Evolutionary conservation across 208 protist genomes (phyloP).

Genomic region (Crithidia acanthocephali): DNA sequence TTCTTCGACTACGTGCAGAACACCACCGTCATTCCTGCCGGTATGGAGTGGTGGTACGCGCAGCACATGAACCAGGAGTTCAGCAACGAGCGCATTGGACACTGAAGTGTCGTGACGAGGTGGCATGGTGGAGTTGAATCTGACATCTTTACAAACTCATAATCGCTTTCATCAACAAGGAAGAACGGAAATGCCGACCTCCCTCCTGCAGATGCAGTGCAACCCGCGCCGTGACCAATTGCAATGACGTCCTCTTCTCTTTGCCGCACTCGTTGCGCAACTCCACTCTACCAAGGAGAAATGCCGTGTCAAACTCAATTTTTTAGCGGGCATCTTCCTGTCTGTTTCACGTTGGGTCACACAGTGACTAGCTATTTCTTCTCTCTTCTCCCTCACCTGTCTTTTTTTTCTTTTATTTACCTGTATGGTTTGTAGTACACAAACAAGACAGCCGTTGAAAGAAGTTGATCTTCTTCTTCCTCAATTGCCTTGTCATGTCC

Average conservation of each 20-base stretch:
- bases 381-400: not conserved
- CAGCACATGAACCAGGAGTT: constrained; percentile 53
- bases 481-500: constrained; percentile 18
- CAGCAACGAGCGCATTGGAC: constrained; percentile 52
- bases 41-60: constrained; percentile 86
- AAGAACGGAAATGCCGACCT: not conserved
- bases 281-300: not conserved
- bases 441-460: not conserved
- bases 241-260: not conserved
- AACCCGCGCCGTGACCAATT: not conserved
- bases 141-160: not conserved
- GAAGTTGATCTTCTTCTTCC: constrained; percentile 6
- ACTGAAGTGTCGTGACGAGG: not conserved
- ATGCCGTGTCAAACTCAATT: not conserved
- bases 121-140: not conserved
- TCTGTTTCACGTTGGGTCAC: too few species aligned
- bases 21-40: constrained; percentile 65
- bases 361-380: too few species aligned
- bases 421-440: not conserved
- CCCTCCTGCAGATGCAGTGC: not conserved
- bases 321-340: too few species aligned
- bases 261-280: not conserved
- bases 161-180: too few species aligned
- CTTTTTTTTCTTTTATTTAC: constrained; percentile 17
- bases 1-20: constrained; percentile 92